Evolutionary conservation across 768 basidiomycete species (phyloP), one percentile per base, ranked within the genome.

Genomic region (Tubosaeta sp.): DNA sequence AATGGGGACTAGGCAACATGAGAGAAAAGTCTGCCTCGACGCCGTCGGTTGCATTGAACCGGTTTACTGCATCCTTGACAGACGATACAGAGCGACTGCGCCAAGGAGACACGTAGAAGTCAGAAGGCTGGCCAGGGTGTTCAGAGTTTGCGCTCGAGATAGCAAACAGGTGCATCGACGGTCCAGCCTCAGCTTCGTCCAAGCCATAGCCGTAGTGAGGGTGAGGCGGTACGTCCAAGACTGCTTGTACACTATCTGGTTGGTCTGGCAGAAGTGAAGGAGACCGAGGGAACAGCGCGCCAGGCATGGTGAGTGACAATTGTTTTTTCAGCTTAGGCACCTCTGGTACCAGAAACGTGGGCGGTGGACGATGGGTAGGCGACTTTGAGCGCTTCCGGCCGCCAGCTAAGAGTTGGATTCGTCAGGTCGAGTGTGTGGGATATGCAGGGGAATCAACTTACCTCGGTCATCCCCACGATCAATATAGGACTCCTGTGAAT

Each of bases 201-300:
- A 35, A 30, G 21, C 24, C 36, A 18, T 2, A 25, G 12, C 35
- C 21, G 16, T 30, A 7, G 13, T n/a, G 13, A 29, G 34, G 38
- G 29, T 12, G 55, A 34, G 41, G 19, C 25, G 27, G 43, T 10
- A 42, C 16, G 3, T 27, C 16, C n/a, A 14, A 10, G 14, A 22
- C 53, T 16, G 3, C 43, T 39, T 27, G 55, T 27, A 29, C 13
- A 4, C 24, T n/a, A 18, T 22, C 14, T 21, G 16, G 34, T 19
- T 72, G 71, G 24, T 65, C 63, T 7, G 82, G 80, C 27, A 82
- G 70, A 12, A 82, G 71, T n/a, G 87, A 87, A 0, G 81, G 76
- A 0, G 89, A 87, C 9, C 86, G 82, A 5, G 87, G 80, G 61
- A 83, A 87, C 12, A 91, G 77, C 1, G 89, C 79, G 8, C 88